A percentile compares a stretch with the other conserved stretches of the same genome.
Conservation (phyloP, 495 filamentous ascomycete genomes). For the Penicillium mononematosum region DNA sequence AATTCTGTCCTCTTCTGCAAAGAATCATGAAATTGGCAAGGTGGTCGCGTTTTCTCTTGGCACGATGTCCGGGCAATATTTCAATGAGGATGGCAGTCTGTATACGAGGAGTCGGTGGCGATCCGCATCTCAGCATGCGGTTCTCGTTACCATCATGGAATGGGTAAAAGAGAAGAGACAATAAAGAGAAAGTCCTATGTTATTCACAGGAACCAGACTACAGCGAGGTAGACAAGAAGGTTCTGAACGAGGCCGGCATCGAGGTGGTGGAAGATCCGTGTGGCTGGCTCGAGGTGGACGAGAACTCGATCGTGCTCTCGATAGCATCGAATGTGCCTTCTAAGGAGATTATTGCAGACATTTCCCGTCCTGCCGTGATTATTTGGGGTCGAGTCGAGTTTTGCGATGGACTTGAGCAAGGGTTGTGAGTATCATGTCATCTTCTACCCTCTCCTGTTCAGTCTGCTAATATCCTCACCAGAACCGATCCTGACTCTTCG, state of each 20-base stretch:
- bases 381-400: conserved; percentile 27
- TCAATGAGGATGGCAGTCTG: background rate
- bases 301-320: conserved; percentile 32
- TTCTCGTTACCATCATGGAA: conserved; percentile 15
- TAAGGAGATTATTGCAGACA: conserved; percentile 34
- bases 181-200: conserved; percentile 1
- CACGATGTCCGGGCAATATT: background rate
- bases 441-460: background rate
- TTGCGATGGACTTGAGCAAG: conserved; percentile 5
- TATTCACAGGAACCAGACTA: conserved; percentile 35
- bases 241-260: conserved; percentile 38
- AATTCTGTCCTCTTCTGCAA: conserved; percentile 7
- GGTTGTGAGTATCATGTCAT: conserved; percentile 3
- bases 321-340: conserved; percentile 29
- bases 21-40: conserved; percentile 14
- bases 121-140: conserved; percentile 14
- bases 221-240: conserved; percentile 15
- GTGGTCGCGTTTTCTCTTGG: conserved; percentile 18
- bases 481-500: conserved; percentile 15
- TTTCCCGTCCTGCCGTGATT: conserved; percentile 32
- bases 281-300: conserved; percentile 34
- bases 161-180: conserved; percentile 13
- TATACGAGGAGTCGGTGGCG: background rate
- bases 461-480: background rate
- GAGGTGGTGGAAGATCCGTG: conserved; percentile 31